These are phyloP conservation scores for Limonium bicolor DNA, from an alignment of 148 eudicot species.

Conservation along the genomic window DNA sequence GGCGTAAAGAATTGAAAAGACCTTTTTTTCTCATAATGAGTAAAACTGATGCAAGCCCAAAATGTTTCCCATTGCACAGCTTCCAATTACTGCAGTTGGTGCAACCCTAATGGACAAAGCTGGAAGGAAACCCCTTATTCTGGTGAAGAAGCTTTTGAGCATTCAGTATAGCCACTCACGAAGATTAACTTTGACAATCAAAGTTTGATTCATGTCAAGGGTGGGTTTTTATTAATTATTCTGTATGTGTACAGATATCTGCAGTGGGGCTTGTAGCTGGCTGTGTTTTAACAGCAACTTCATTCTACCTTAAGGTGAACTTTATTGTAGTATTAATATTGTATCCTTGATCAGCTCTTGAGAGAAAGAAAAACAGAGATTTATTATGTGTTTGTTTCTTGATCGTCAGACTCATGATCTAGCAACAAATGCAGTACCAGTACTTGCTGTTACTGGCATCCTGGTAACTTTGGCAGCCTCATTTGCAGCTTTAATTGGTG, in stretches of 20 bases:
- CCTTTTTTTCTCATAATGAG: background rate
- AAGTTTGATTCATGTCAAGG: conserved; percentile 7
- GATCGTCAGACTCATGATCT: conserved; percentile 30
- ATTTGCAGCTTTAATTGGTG: background rate
- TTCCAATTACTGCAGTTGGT: conserved; percentile 43
- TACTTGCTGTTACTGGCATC: conserved; percentile 70
- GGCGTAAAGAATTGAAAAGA: background rate
- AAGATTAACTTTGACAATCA: background rate
- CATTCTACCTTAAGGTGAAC: conserved; percentile 72
- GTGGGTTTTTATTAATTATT: background rate
- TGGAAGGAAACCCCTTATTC: conserved; percentile 77
- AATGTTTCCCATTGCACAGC: conserved; percentile 31
- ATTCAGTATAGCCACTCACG: background rate
- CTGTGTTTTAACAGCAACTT: conserved; percentile 39
- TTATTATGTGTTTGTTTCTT: background rate
- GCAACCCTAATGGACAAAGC: conserved; percentile 63
- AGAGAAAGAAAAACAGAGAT: background rate
- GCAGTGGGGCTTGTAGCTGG: conserved; percentile 64
- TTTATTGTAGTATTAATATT: background rate
- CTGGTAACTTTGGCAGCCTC: conserved; percentile 34
- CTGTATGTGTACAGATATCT: conserved; percentile 51
- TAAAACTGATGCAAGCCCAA: conserved; percentile 61
- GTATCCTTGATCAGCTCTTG: too few relatives aligned
- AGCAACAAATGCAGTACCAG: conserved; percentile 38
- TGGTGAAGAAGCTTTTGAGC: conserved; percentile 26